Evolutionary conservation across 23 red algal species (phyloP), one percentile per base, ranked within the genome.

Genomic region (Porphyridium purpureum): DNA sequence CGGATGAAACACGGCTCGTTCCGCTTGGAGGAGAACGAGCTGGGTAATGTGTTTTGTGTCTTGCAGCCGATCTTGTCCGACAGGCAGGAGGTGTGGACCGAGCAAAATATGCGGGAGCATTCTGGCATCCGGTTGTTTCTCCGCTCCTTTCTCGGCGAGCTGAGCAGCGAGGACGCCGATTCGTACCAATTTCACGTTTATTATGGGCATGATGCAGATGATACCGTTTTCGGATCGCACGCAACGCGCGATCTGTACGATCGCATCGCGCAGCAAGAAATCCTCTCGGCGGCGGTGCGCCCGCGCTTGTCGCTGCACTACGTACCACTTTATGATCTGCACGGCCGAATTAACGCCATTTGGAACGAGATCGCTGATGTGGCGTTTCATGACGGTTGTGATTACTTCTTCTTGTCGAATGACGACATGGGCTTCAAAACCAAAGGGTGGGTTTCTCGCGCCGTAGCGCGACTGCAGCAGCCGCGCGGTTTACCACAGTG

Each of bases 351-450:
- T 35, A 81, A 67, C 29, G 75, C 75, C 38, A 81, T 81, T 59
- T 81, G 75, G 75, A 81, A 81, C 53, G 65, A 64, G 38, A 31
- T 81, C 22, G 75, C 62, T 11, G 70, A 81, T 42, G 75, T 61
- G 27, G 75, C 63, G 4, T 70, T 70, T 24, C 62, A 81, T 19
- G 75, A 81, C 64, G 75, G 63, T 31, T 81, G 75, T 38, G 75
- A 81, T 24, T 81, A 81, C 55, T 81, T 70, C 50, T 81, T 81
- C 34, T 21, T 81, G 19, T 69, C 62, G 4, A 81, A 81, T 27
- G 75, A 81, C 41, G 75, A 81, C 29, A 81, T 81, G 75, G 75
- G 69, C 27, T 68, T 81, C 53, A 70, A 69, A 24, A 81, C 75
- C 2, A 50, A 61, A 2, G 63, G 49, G 14, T 81, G 75, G 75